These are phyloP conservation scores for Tripidium arundinaceum DNA, from an alignment of 202 grass and related monocot species.

Conservation along the genomic window DNA sequence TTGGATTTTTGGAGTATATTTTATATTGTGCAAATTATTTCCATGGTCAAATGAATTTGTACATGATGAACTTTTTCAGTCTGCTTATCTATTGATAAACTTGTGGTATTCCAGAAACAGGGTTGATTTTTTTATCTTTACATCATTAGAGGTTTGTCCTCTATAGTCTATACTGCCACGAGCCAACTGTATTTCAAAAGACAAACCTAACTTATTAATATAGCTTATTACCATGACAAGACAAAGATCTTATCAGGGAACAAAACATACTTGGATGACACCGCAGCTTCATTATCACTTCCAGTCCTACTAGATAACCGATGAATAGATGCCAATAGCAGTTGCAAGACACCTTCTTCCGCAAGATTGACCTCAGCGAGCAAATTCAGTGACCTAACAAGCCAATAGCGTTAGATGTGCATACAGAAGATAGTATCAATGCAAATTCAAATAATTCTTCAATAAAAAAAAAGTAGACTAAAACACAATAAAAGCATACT, in stretches of 20 bases:
- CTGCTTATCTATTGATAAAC: conserved; percentile 13
- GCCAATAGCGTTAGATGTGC: conserved; percentile 29
- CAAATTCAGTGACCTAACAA: conserved; percentile 79
- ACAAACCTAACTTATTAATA: conserved; percentile 25
- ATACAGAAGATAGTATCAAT: conserved; percentile 27
- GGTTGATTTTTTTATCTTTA: conserved; percentile 11
- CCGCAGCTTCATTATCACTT: conserved; percentile 59
- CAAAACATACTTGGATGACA: conserved; percentile 68
- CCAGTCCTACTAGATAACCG: conserved; percentile 57
- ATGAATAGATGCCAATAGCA: conserved; percentile 75
- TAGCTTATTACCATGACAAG: conserved; percentile 10
- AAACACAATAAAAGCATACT: conserved; percentile 6
- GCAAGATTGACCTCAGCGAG: conserved; percentile 81
- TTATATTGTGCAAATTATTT: conserved; percentile 7
- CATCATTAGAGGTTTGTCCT: no score
- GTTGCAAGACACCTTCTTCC: conserved; percentile 88
- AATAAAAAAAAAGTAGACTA: no score
- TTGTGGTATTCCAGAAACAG: background rate
- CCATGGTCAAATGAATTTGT: conserved; percentile 10
- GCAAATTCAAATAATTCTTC: background rate
- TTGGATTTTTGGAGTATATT: background rate
- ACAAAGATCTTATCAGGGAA: conserved; percentile 20
- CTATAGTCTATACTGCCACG: no score
- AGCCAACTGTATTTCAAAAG: conserved; percentile 23
- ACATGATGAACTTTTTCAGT: conserved; percentile 9